Base-by-base conservation (phyloP, 2,329 filamentous ascomycete species). In the Monilinia laxa region DNA sequence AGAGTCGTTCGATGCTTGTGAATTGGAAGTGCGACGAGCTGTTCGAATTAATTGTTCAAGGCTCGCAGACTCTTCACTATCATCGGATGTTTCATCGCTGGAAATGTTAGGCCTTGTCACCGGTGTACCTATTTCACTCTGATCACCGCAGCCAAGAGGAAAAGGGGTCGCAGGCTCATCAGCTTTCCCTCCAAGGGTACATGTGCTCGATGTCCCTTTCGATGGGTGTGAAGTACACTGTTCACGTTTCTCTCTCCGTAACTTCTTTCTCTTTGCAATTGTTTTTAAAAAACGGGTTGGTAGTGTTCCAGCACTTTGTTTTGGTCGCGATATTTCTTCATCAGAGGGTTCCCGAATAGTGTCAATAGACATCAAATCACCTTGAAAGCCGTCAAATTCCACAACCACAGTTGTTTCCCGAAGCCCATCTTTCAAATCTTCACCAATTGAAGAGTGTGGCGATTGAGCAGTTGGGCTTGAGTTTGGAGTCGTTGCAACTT, bases 21-120 rank as follows among this genome's bases (percentile, higher is more conserved):
- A 57, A 45, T 31, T 35, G 38, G 18, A 38, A n/a, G 38, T 18
- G 52, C 52, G 62, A 25, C 40, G 38, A 55, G 60, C 35, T 54
- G 23, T 42, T 31, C 38, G 47, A 28, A 53, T 53, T 2, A n/a
- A 28, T 16, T 63, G 49, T 53, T 63, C 60, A 31, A 62, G 58
- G 25, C 45, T 51, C 18, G n/a, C 28, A 38, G 45, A 62, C 35
- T 62, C 58, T 38, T 38, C 45, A 40, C 58, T 62, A 31, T 18
- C n/a, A 20, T 25, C n/a, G 45, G 14, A 25, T 25, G 14, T 20
- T 38, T 40, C 31, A 40, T 20, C 14, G 4, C 4, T 51, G 5
- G 14, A n/a, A 20, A n/a, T n/a, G 3, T 51, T 31, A 38, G n/a
- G n/a, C 3, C 16, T 25, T 10, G 18, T 20, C 4, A 18, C 10